phyloP scores from a whole-genome alignment of 192 early-diverging fungal species.

The Coemansia sp. region DNA sequence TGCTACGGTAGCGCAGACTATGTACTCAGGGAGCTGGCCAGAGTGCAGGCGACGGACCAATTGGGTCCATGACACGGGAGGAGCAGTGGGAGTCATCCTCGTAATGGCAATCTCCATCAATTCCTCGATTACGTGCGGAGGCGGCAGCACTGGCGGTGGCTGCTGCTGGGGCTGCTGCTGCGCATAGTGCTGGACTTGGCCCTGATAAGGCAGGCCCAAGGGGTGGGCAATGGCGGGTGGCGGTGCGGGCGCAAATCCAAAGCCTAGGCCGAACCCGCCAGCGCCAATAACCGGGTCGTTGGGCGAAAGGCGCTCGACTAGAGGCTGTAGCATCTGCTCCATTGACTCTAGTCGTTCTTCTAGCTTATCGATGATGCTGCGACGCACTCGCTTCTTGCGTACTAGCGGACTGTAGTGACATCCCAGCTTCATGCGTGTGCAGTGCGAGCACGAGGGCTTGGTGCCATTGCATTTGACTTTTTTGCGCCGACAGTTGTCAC shows the following conservation, averaged over 20 bases:
- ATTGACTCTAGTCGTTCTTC: conserved; percentile 55
- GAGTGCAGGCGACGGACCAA: conserved; percentile 41
- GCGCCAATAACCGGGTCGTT: conserved; percentile 51
- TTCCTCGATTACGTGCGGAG: conserved; percentile 45
- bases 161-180: conserved; percentile 8
- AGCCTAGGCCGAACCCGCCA: conserved; percentile 33
- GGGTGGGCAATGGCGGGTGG: conserved; percentile 38
- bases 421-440: conserved; percentile 51
- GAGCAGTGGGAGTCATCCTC: conserved; percentile 39
- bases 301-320: conserved; percentile 54
- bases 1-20: conserved; percentile 42
- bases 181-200: conserved; percentile 10
- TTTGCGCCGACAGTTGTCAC: conserved; percentile 57
- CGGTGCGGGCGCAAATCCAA: conserved; percentile 48
- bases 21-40: conserved; percentile 50
- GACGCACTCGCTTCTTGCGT: conserved; percentile 57
- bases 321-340: conserved; percentile 59
- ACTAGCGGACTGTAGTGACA: conserved; percentile 60
- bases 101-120: conserved; percentile 49
- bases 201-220: conserved; percentile 16
- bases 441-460: conserved; percentile 56
- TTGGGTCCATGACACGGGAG: conserved; percentile 39
- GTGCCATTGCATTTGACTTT: conserved; percentile 59
- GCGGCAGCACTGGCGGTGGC: conserved; percentile 26
- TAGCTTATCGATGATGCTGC: conserved; percentile 56